phyloP scores from a whole-genome alignment of 495 filamentous ascomycete species.

The Chaetomium tenue region DNA sequence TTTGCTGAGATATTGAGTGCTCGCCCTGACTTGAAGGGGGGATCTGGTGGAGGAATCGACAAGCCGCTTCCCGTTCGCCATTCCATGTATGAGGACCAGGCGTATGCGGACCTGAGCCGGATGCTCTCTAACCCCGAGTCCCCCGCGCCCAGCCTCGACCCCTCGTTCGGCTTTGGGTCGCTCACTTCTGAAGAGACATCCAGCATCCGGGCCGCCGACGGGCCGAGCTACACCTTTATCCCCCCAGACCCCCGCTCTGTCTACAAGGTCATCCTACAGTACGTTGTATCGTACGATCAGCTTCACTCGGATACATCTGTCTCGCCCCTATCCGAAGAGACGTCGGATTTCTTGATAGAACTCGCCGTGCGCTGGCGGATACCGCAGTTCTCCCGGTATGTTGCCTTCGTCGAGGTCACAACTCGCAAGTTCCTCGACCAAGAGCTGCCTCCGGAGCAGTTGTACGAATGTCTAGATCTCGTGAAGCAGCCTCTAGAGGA shows the following conservation, averaged over 20 bases:
- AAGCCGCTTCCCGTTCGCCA: conserved; percentile 50
- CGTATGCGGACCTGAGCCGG: conserved; percentile 60
- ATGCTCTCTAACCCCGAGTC: conserved; percentile 43
- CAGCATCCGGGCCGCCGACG: conserved; percentile 52
- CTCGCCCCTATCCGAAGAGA: conserved; percentile 75
- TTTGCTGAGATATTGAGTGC: conserved; percentile 85
- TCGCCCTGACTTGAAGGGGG: conserved; percentile 80
- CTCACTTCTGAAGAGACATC: conserved; percentile 62
- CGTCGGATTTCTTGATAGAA: conserved; percentile 79
- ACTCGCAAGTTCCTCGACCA: conserved; percentile 82
- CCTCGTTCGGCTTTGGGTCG: conserved; percentile 71
- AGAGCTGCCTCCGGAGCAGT: conserved; percentile 72
- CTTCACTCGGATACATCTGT: conserved; percentile 48
- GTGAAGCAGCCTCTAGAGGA: conserved; percentile 69
- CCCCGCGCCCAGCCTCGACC: conserved; percentile 66
- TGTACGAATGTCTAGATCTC: conserved; percentile 79
- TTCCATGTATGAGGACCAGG: conserved; percentile 48
- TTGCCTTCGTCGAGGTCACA: conserved; percentile 82
- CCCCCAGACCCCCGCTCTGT: conserved; percentile 78
- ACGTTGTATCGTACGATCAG: conserved; percentile 64
- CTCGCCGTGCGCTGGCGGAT: conserved; percentile 87
- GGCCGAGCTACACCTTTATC: conserved; percentile 74
- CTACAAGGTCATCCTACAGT: conserved; percentile 73
- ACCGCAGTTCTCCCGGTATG: conserved; percentile 74
- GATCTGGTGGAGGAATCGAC: conserved; percentile 41